Conservation (phyloP, 2,329 filamentous ascomycete species). For the Byssoonygena ceratinophila region DNA sequence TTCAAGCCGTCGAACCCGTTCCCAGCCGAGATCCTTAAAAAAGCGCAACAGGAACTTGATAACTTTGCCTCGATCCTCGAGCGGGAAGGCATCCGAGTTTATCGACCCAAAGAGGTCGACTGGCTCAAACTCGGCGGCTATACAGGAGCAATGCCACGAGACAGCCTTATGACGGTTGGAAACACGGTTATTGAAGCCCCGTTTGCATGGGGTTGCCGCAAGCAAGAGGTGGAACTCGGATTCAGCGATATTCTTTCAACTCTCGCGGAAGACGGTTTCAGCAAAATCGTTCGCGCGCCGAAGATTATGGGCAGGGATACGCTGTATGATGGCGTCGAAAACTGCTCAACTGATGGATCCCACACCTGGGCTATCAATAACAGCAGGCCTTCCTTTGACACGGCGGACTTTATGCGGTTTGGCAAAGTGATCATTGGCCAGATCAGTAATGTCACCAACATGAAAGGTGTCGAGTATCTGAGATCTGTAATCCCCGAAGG, state of each 20-base stretch:
- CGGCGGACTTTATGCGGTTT: slow-evolving; percentile 30
- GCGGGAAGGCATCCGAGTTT: slow-evolving; percentile 20
- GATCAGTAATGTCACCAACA: slow-evolving; percentile 28
- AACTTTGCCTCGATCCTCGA: slow-evolving; percentile 20
- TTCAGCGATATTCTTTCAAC: slow-evolving; percentile 13
- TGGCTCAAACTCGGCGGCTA: slow-evolving; percentile 18
- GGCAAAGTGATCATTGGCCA: slow-evolving; percentile 26
- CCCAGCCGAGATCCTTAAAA: slow-evolving; percentile 18
- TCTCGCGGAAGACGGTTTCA: slow-evolving; percentile 3
- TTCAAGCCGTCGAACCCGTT: slow-evolving; percentile 21
- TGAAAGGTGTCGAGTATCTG: slow-evolving; percentile 26
- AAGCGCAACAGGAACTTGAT: slow-evolving; percentile 21
- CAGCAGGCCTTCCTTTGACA: slow-evolving; percentile 27
- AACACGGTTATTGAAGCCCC: slow-evolving; percentile 25
- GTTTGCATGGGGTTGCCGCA: slow-evolving; percentile 26
- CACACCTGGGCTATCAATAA: slow-evolving; percentile 27
- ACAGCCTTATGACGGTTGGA: slow-evolving; percentile 27
- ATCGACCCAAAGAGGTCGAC: slow-evolving; percentile 18
- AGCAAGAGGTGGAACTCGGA: slow-evolving; percentile 19
- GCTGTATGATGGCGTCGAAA: slow-evolving; percentile 17
- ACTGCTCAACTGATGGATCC: background rate
- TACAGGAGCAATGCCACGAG: slow-evolving; percentile 28
- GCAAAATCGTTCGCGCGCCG: slow-evolving; percentile 11
- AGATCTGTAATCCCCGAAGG: slow-evolving; percentile 19
- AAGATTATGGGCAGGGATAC: slow-evolving; percentile 17